Evolutionary conservation across 1,284 basidiomycete genomes (phyloP), one percentile per base, ranked within the genome.

Genomic region (Erythrobasidium hasegawianum): DNA sequence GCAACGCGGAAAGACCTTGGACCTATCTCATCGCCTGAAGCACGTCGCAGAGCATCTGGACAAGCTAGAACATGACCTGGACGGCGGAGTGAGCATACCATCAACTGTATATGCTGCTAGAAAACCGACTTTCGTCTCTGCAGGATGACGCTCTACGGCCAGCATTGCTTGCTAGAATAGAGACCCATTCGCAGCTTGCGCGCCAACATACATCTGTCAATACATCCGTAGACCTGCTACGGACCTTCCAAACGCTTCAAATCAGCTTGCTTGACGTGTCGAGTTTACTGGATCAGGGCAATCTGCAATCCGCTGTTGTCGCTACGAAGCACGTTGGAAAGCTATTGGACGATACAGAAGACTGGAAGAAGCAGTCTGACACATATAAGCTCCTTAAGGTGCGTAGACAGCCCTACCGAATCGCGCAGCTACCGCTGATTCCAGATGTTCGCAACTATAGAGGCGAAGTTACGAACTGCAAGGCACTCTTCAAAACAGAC

Each of bases 351-450:
- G 62, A 58, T 9, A 52, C 45, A 39, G 29, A 58, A 27, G 45
- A 57, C 13, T 65, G 62, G 62, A 57, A 57, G 47, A 57, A 53
- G 56, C 29, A 52, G 16, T 53, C 24, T 18, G 27, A 58, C 20
- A 29, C 45, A 9, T 65, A 52, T 47, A 57, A 26, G 29, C 10
- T 2, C 18, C 39, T 65, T n/a, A 57, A 58, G 47, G 62, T 65
- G 22, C 39, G 62, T 27, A 2, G 11, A 5, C 13, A 14, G n/a
- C 7, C n/a, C n/a, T n/a, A n/a, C n/a, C n/a, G n/a, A n/a, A n/a
- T n/a, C n/a, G n/a, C n/a, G n/a, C n/a, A n/a, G n/a, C n/a, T n/a
- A n/a, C n/a, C n/a, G n/a, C n/a, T n/a, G n/a, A n/a, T n/a, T n/a
- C n/a, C n/a, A n/a, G n/a, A n/a, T n/a, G n/a, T n/a, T n/a, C n/a